Evolutionary conservation across 768 basidiomycete species (phyloP).

Genomic region (Amanita subjunquillea): DNA sequence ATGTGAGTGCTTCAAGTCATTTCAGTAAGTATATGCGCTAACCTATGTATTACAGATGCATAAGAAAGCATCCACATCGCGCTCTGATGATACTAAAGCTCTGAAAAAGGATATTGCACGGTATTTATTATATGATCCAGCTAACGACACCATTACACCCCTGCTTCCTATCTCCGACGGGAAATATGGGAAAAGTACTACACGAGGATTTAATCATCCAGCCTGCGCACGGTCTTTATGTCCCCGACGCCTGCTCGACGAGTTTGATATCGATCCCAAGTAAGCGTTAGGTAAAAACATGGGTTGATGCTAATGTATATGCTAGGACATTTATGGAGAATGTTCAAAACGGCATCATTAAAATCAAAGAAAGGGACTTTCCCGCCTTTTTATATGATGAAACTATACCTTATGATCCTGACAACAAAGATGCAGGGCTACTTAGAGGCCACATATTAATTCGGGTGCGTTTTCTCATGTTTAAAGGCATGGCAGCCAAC

Average conservation of each 20-base stretch:
- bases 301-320: neutral
- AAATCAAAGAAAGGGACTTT: neutral
- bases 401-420: neutral
- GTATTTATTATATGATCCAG: neutral
- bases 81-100: no score
- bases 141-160: no score
- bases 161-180: no score
- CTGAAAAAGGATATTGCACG: neutral
- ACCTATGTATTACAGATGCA: no score
- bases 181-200: no score
- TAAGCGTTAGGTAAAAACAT: no score
- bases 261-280: neutral
- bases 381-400: neutral
- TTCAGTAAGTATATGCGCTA: no score
- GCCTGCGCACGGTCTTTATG: neutral
- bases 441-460: neutral
- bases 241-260: neutral
- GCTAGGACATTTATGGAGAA: neutral
- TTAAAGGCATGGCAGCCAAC: no score
- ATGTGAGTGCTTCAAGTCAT: neutral
- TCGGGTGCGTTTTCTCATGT: neutral
- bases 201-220: neutral
- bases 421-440: neutral
- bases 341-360: neutral
- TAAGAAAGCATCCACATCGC: no score